Evolutionary conservation across 1,139 yeast species (phyloP).

Genomic region (Candida anutae): DNA sequence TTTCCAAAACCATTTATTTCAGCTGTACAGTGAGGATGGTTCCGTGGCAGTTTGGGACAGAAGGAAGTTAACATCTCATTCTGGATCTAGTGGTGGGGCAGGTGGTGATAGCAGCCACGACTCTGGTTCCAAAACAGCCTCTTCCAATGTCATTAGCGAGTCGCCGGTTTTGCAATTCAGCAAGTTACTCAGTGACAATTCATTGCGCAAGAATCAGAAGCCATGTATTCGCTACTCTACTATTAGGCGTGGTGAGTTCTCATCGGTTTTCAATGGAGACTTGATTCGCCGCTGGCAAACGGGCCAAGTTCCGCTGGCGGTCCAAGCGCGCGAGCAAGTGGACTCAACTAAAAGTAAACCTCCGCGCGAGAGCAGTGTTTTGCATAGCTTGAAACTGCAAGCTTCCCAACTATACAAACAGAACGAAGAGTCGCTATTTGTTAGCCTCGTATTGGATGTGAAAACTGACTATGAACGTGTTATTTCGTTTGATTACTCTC

Average conservation of each 20-base stretch:
- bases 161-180: constrained; percentile 62
- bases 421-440: constrained; percentile 54
- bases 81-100: constrained; percentile 8
- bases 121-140: constrained; percentile 3
- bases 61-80: constrained; percentile 41
- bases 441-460: constrained; percentile 67
- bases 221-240: constrained; percentile 69
- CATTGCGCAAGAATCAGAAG: constrained; percentile 52
- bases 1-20: constrained; percentile 52
- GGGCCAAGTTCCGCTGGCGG: constrained; percentile 39
- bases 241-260: constrained; percentile 62
- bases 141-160: constrained; percentile 26
- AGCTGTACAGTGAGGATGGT: constrained; percentile 79
- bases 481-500: constrained; percentile 76
- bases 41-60: constrained; percentile 85
- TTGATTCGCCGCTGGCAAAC: constrained; percentile 76
- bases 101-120: constrained; percentile 4
- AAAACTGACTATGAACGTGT: constrained; percentile 76
- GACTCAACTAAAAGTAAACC: constrained; percentile 1
- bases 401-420: constrained; percentile 29
- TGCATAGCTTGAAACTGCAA: constrained; percentile 27
- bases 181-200: constrained; percentile 57
- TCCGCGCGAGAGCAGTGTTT: constrained; percentile 6
- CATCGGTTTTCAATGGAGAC: constrained; percentile 75
- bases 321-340: background rate